Conservation (phyloP, 1,284 basidiomycete species). For the Puccinia hordei region DNA sequence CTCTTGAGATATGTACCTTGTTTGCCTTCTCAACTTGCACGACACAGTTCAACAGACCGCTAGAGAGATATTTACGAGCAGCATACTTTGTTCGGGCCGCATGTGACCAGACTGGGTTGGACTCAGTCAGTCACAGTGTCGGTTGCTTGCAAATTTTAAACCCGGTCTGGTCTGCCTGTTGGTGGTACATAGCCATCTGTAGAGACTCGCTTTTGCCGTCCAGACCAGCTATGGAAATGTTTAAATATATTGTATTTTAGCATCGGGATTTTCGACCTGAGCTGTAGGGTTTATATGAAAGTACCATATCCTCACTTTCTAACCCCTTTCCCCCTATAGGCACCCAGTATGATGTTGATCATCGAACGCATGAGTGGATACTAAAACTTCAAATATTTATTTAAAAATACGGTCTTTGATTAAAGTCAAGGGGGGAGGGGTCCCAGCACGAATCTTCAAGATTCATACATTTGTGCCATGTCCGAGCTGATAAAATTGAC, state of each 20-base stretch:
- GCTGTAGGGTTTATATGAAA: neutral
- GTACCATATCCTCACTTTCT: constrained; percentile 1
- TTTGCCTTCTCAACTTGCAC: neutral
- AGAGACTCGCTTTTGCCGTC: neutral
- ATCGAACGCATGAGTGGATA: neutral
- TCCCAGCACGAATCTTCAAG: too few species aligned
- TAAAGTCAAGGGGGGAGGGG: too few species aligned
- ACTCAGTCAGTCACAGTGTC: neutral
- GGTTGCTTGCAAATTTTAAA: neutral
- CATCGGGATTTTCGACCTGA: neutral
- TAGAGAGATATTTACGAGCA: neutral
- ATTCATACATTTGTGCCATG: too few species aligned
- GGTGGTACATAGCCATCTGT: neutral
- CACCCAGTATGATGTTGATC: too few species aligned
- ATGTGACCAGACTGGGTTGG: neutral
- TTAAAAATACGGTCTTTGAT: too few species aligned
- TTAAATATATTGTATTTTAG: neutral
- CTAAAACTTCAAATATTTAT: too few species aligned
- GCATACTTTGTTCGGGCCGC: too few species aligned
- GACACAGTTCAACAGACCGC: neutral
- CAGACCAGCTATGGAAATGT: too few species aligned
- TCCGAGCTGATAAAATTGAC: too few species aligned
- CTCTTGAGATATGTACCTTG: neutral
- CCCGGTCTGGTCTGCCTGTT: neutral
- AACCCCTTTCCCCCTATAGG: neutral